phyloP scores from a whole-genome alignment of 306 rosid genomes.

The Castanea mollissima region DNA sequence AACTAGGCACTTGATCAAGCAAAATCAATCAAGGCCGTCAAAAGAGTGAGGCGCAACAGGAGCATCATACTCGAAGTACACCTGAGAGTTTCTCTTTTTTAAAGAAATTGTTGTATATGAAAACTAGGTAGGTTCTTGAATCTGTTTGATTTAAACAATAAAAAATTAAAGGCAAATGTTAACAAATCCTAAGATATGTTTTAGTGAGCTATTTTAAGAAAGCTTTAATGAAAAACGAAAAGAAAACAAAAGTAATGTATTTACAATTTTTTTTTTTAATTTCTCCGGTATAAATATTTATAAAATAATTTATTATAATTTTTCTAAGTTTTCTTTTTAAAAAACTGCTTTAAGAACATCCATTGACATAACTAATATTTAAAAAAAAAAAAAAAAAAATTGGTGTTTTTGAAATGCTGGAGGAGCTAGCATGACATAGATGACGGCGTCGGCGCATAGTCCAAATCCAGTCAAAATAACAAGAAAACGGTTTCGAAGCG shows the following conservation, averaged over 20 bases:
- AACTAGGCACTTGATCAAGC: not conserved
- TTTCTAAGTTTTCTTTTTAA: too few species aligned
- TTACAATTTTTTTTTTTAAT: too few species aligned
- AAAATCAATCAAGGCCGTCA: not conserved
- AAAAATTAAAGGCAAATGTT: too few species aligned
- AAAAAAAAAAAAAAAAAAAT: not conserved
- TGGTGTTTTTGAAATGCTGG: not conserved
- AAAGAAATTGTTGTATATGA: not conserved
- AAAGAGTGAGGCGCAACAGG: not conserved
- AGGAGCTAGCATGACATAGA: not conserved
- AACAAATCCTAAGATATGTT: too few species aligned
- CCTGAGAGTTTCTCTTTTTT: not conserved
- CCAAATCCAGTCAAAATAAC: not conserved
- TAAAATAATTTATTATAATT: too few species aligned
- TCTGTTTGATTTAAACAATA: too few species aligned
- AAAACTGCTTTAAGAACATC: too few species aligned
- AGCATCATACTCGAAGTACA: not conserved
- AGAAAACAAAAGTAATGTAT: too few species aligned
- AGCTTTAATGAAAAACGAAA: too few species aligned
- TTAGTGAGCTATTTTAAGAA: too few species aligned
- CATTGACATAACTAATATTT: too few species aligned
- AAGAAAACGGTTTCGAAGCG: not conserved
- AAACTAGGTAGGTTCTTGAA: too few species aligned
- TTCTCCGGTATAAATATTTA: accelerated
- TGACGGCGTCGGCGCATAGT: not conserved